Percentiles rank a stretch among this genome's conserved stretches.
phyloP scores from a whole-genome alignment of 2,329 filamentous ascomycete species.

The Aspergillus transmontanensis region DNA sequence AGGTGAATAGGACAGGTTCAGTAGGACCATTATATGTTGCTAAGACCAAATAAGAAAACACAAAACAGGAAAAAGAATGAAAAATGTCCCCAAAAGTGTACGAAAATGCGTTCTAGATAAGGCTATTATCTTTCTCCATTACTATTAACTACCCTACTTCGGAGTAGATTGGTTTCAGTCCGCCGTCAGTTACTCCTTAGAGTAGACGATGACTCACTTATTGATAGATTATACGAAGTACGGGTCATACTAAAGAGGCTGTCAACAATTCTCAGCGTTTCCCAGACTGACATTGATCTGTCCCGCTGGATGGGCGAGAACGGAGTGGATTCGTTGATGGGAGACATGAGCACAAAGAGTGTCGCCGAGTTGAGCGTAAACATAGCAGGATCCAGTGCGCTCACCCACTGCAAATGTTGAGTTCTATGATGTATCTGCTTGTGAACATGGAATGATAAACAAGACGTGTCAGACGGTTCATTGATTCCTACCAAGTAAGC shows the following conservation, averaged over 20 bases:
- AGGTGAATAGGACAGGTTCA: no score
- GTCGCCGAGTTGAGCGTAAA: background rate
- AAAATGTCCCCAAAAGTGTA: no score
- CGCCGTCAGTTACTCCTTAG: no score
- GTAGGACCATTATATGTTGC: no score
- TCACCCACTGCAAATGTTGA: background rate
- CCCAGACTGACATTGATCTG: constrained; percentile 23
- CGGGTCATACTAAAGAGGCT: background rate
- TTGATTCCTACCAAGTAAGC: background rate
- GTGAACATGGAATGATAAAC: background rate
- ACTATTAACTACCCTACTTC: no score
- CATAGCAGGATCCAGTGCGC: background rate
- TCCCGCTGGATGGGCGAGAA: constrained; percentile 17
- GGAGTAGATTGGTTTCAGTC: no score
- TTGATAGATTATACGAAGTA: no score
- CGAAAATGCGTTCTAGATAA: no score
- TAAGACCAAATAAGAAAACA: no score
- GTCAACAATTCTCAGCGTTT: constrained; percentile 20
- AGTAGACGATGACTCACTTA: no score
- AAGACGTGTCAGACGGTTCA: background rate
- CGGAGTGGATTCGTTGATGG: constrained; percentile 28
- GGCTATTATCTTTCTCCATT: no score
- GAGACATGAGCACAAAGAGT: background rate
- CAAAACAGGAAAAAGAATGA: no score
- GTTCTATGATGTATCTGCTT: background rate